Conservation (phyloP, 2,329 filamentous ascomycete species). For the Zymoseptoria brevis region DNA sequence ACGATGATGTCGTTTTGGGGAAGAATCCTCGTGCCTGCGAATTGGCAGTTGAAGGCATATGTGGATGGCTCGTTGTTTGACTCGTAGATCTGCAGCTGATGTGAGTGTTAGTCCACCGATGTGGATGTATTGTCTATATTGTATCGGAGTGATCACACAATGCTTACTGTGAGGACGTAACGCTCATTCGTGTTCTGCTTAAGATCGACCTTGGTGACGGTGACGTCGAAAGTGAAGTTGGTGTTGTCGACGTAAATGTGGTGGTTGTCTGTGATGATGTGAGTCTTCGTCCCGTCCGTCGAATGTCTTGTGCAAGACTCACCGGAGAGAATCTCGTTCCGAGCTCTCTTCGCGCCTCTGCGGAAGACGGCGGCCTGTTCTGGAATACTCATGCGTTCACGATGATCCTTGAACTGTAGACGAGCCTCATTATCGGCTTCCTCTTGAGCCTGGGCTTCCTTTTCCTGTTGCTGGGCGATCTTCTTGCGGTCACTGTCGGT, state of each 20-base stretch:
- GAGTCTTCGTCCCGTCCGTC: not conserved
- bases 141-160: not conserved
- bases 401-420: conserved; percentile 12
- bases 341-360: conserved; percentile 21
- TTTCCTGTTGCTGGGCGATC: conserved; percentile 20
- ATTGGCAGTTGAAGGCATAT: conserved; percentile 50
- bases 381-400: conserved; percentile 11
- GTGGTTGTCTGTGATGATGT: conserved; percentile 44
- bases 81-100: conserved; percentile 54
- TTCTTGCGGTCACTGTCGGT: conserved; percentile 24
- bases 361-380: conserved; percentile 19
- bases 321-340: conserved; percentile 28
- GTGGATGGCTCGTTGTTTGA: conserved; percentile 51
- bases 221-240: conserved; percentile 57
- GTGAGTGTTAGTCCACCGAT: conserved; percentile 14
- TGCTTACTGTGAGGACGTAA: conserved; percentile 52
- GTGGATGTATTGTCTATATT: not conserved
- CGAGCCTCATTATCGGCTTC: conserved; percentile 16
- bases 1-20: conserved; percentile 24
- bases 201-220: conserved; percentile 48
- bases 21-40: conserved; percentile 14
- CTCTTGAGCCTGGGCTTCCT: conserved; percentile 3
- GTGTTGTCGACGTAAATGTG: conserved; percentile 57
- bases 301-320: conserved; percentile 19
- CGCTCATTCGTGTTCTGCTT: conserved; percentile 48